Evolutionary conservation across 805 yeast genomes (phyloP).

Genomic region (Maudiozyma bulderi): DNA sequence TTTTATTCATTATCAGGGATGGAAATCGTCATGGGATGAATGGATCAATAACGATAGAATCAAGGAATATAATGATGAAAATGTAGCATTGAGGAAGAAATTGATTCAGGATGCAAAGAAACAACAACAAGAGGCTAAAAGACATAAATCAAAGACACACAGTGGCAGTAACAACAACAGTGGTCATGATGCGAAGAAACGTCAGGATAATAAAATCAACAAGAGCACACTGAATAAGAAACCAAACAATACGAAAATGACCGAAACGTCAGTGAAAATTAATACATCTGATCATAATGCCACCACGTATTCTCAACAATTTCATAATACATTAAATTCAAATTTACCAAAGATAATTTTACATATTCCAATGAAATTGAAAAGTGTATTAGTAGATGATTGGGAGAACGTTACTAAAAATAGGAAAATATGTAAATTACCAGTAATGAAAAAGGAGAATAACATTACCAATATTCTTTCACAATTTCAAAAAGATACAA

Average conservation of each 20-base stretch:
- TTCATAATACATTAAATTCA: background rate
- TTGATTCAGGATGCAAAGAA: constrained; percentile 37
- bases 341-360: constrained; percentile 36
- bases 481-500: constrained; percentile 34
- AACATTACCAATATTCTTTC: constrained; percentile 46
- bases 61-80: constrained; percentile 59
- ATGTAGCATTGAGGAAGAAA: constrained; percentile 51
- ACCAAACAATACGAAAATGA: background rate
- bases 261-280: background rate
- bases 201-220: background rate
- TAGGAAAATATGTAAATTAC: constrained; percentile 57
- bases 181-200: background rate
- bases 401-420: constrained; percentile 89
- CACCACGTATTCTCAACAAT: background rate
- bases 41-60: constrained; percentile 75
- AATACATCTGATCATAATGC: background rate
- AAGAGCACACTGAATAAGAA: background rate
- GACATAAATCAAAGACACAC: background rate
- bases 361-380: constrained; percentile 55
- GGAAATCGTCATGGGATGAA: constrained; percentile 96
- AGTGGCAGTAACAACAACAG: background rate
- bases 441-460: constrained; percentile 34
- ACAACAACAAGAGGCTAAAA: constrained; percentile 16
- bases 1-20: constrained; percentile 83
- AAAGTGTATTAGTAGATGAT: constrained; percentile 72